Conservation (phyloP, 1,139 yeast genomes). For the Suhomyces panamericanus region DNA sequence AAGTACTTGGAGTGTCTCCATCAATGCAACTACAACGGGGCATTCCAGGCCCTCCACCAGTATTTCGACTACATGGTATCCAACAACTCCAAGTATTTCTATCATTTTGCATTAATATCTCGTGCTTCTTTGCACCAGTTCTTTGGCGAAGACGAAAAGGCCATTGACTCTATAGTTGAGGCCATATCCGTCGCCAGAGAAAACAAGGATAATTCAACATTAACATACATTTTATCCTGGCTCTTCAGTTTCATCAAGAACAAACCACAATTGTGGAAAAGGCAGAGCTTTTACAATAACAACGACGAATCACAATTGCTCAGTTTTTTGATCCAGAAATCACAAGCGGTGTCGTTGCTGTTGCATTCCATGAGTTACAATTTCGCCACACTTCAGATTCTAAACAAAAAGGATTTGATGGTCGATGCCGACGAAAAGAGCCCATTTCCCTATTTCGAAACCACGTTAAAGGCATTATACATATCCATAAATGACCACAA, state of each 20-base stretch:
- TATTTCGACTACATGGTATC: conserved; percentile 88
- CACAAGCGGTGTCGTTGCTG: conserved; percentile 52
- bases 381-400: conserved; percentile 54
- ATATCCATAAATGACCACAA: conserved; percentile 44
- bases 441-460: conserved; percentile 42
- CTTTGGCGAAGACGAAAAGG: conserved; percentile 73
- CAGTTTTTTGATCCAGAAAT: conserved; percentile 59
- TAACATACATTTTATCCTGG: conserved; percentile 81
- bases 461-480: conserved; percentile 53
- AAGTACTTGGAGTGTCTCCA: conserved; percentile 63
- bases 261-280: conserved; percentile 57
- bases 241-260: conserved; percentile 67
- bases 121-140: conserved; percentile 77
- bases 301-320: conserved; percentile 58
- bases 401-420: conserved; percentile 53
- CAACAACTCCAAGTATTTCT: conserved; percentile 59
- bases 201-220: conserved; percentile 70
- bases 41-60: conserved; percentile 71
- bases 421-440: conserved; percentile 13
- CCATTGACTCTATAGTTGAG: conserved; percentile 79
- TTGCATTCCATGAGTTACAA: conserved; percentile 61
- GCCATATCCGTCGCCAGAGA: conserved; percentile 89
- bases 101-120: conserved; percentile 80
- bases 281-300: conserved; percentile 41
- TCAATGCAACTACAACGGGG: conserved; percentile 67